Evolutionary conservation across 805 yeast genomes (phyloP).

Genomic region (Candida peoriensis): DNA sequence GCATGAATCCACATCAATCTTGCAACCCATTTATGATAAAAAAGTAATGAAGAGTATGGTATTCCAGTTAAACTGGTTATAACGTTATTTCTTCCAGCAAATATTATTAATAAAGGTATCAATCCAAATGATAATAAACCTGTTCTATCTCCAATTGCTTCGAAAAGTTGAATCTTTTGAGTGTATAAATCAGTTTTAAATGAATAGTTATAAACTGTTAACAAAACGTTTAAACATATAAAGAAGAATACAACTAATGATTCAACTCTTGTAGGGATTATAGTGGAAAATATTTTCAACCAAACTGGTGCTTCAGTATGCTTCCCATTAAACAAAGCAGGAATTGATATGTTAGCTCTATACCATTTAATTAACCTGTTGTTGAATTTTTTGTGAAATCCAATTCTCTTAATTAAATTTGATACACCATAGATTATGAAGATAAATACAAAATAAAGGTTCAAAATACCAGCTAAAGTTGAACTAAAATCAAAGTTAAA

Average conservation of each 20-base stretch:
- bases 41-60: constrained; percentile 55
- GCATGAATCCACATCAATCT: constrained; percentile 31
- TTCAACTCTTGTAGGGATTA: constrained; percentile 21
- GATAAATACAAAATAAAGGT: constrained; percentile 35
- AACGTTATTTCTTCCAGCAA: constrained; percentile 71
- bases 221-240: constrained; percentile 22
- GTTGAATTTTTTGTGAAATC: constrained; percentile 12
- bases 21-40: constrained; percentile 62
- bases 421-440: constrained; percentile 30
- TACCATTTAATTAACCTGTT: constrained; percentile 15
- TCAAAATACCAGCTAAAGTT: constrained; percentile 26
- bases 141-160: constrained; percentile 18
- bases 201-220: constrained; percentile 12
- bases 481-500: constrained; percentile 18
- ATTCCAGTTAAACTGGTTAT: constrained; percentile 57
- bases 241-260: constrained; percentile 30
- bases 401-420: constrained; percentile 26
- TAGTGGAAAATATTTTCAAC: constrained; percentile 8
- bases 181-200: background rate
- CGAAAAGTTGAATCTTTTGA: background rate
- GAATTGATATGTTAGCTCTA: constrained; percentile 16
- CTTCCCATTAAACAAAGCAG: constrained; percentile 16
- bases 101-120: constrained; percentile 51
- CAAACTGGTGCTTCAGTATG: constrained; percentile 7
- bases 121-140: constrained; percentile 26